A percentile compares a stretch with the other conserved stretches of the same genome.
phyloP scores from a whole-genome alignment of 2,329 filamentous ascomycete genomes.

The Verticillium nubilum region DNA sequence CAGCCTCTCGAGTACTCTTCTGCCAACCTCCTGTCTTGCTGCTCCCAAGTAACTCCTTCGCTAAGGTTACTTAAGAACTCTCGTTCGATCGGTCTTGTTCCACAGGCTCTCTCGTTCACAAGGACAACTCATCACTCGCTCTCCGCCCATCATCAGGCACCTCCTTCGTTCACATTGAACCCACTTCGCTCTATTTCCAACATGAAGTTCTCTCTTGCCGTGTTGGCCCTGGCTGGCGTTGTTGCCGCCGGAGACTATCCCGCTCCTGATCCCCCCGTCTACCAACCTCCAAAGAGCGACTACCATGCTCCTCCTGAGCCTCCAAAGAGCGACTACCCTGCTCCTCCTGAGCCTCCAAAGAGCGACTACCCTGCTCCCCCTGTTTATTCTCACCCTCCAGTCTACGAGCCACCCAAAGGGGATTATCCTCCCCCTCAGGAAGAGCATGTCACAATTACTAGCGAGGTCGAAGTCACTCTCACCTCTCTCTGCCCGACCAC shows the following conservation, averaged over 20 bases:
- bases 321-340: slow-evolving; percentile 3
- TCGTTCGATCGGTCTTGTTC: slow-evolving; percentile 8
- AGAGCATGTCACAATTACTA: slow-evolving; percentile 11
- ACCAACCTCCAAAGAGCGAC: slow-evolving; percentile 6
- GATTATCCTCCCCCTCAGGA: background rate
- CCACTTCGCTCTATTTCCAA: background rate
- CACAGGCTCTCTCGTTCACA: slow-evolving; percentile 4
- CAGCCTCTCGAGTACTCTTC: slow-evolving; percentile 8
- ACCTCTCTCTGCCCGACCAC: slow-evolving; percentile 35
- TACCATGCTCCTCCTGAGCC: background rate
- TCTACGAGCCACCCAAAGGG: background rate
- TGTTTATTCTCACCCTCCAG: background rate
- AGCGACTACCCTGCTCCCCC: background rate
- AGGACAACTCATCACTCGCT: slow-evolving; percentile 4
- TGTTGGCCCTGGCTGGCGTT: slow-evolving; percentile 9
- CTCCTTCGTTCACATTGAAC: background rate
- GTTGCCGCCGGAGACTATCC: slow-evolving; percentile 8
- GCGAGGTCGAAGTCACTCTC: slow-evolving; percentile 18
- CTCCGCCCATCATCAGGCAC: background rate
- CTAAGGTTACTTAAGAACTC: slow-evolving; percentile 14
- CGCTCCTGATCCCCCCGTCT: background rate
- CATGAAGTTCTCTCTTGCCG: slow-evolving; percentile 10
- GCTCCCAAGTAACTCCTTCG: slow-evolving; percentile 12
- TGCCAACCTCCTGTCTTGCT: slow-evolving; percentile 7
- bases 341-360: slow-evolving; percentile 1